Evolutionary conservation across 345 rosid species (phyloP), one percentile per base, ranked within the genome.

Genomic region (Eucalyptus viminalis): DNA sequence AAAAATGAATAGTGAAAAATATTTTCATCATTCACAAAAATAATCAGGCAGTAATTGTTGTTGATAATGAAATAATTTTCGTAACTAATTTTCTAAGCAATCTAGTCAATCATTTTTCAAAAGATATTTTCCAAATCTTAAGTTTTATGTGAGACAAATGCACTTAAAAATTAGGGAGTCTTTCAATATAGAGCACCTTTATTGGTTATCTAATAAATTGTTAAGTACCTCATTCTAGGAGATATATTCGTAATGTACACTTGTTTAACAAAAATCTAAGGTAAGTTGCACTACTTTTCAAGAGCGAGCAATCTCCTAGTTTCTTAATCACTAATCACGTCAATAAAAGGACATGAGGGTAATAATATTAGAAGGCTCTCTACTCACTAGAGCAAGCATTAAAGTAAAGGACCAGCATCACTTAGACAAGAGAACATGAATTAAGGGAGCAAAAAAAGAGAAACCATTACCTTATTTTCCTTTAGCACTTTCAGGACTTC

Each of bases 21-120:
- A 50, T 50, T 0, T 15, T 50, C 2, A 50, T 50, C 0, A 50
- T 50, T 1, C 54, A 16, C 21, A 0, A 50, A 50, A 1, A 50
- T 50, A 50, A 3, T n/a, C n/a, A n/a, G n/a, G n/a, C n/a, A n/a
- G n/a, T 1, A 1, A 47, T 47, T 47, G 49, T 50, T 50, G 8
- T 16, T 3, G 21, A 50, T 49, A 49, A 49, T 49, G 14, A 49
- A 49, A 49, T 11, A 11, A 11, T 47, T 47, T 47, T n/a, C n/a
- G n/a, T 49, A 1, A 11, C 14, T 49, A 40, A 49, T 49, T 50
- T 50, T 50, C 21, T 50, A 50, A 50, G 1, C 54, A 50, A 50
- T 50, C 0, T 51, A 51, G 0, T 0, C 21, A 51, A 51, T 51
- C 21, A 16, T 6, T 51, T 51, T 51, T 15, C 2, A 49, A 6